phyloP scores from a whole-genome alignment of 1,284 basidiomycete species.

The Rhodotorula sp. region DNA sequence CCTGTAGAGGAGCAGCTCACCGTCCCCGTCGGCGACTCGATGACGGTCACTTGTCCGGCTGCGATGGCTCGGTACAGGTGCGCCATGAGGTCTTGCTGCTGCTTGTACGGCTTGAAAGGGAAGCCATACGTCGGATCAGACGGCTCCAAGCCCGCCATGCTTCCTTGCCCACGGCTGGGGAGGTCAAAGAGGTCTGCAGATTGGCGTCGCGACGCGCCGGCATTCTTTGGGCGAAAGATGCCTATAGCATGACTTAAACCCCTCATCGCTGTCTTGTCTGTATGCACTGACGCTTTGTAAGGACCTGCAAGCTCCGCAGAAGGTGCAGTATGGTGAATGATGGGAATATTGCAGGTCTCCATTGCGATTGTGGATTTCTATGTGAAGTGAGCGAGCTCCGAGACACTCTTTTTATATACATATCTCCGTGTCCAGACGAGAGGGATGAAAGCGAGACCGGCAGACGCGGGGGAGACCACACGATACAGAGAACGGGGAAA shows the following conservation, averaged over 20 bases:
- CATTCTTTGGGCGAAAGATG: too few relatives aligned
- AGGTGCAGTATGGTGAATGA: too few relatives aligned
- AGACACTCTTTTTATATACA: background rate
- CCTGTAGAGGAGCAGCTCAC: slow-evolving; percentile 32
- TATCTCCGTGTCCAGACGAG: background rate
- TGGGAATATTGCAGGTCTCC: too few relatives aligned
- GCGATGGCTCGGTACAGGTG: slow-evolving; percentile 82
- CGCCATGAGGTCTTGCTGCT: slow-evolving; percentile 84
- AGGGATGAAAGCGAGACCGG: background rate
- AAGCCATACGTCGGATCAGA: slow-evolving; percentile 53
- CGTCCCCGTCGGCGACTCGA: slow-evolving; percentile 55
- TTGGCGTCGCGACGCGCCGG: background rate
- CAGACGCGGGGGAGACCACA: background rate
- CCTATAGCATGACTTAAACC: too few relatives aligned
- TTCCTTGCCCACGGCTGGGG: too few relatives aligned
- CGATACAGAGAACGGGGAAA: background rate
- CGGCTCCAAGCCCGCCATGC: slow-evolving; percentile 6
- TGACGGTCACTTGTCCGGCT: slow-evolving; percentile 65
- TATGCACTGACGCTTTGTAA: background rate
- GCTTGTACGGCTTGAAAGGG: slow-evolving; percentile 80
- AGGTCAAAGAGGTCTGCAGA: background rate
- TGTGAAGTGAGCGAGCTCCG: background rate
- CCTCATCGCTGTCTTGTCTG: background rate
- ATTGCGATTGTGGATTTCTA: background rate
- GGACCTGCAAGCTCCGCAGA: too few relatives aligned